Evolutionary conservation across 768 basidiomycete genomes (phyloP), one percentile per base, ranked within the genome.

Genomic region (Calvatia gigantea): DNA sequence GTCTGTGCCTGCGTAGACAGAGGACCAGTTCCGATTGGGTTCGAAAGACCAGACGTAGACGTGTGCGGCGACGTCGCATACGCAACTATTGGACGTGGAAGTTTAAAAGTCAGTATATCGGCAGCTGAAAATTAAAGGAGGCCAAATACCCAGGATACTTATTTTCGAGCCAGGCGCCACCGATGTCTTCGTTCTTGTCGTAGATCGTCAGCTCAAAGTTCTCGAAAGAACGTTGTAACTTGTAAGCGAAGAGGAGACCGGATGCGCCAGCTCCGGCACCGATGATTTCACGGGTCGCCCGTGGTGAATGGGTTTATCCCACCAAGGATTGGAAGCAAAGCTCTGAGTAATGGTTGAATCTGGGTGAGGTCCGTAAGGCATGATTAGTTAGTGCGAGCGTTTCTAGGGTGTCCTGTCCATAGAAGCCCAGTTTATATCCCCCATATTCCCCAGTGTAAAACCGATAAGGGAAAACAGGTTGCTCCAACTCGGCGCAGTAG

Each of bases 131-230:
- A 17, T 38, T 8, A 9, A 59, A 59, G 17, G 17, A 14, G 14
- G 38, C 7, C n/a, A 58, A 61, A 3, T 31, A 68, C 69, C 70
- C 70, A 6, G 70, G 71, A 59, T 72, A 70, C 53, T 58, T 64
- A 60, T 72, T 72, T 53, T 70, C 70, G 15, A 62, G 64, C 71
- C 70, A 72, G 4, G 72, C 73, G 25, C 71, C 71, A 15, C 61
- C 60, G 2, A 73, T 33, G 0, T 63, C 58, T 15, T 59, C 64
- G 58, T 72, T 73, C 61, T 72, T 72, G 14, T 73, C 72, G 54
- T 72, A 73, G 11, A 70, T n/a, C 2, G 62, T 62, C 5, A 72
- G 63, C 6, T 70, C 63, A 41, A 68, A 70, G 23, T 70, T 67
- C 2, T 65, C 56, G 57, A 73, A 72, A 9, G 67, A 70, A 11